A percentile compares a stretch with the other conserved stretches of the same genome.
phyloP scores from a whole-genome alignment of 2,329 filamentous ascomycete species.

The Furcasterigmium furcatum region DNA sequence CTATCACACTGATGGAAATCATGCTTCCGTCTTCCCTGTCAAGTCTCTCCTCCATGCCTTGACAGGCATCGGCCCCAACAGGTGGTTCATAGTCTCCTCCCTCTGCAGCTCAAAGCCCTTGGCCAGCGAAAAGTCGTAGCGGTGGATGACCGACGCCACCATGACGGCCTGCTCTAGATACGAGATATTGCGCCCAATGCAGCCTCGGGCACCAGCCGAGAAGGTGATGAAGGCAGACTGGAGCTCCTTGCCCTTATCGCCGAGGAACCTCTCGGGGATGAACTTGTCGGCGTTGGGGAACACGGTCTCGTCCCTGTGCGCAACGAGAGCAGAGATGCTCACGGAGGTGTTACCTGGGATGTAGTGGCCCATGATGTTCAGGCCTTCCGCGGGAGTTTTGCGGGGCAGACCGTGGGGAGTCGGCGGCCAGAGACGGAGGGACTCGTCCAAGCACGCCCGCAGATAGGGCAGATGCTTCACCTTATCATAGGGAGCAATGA shows the following conservation, averaged over 20 bases:
- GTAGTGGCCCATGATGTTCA: conserved; percentile 37
- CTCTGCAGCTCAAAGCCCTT: conserved; percentile 6
- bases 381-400: conserved; percentile 39
- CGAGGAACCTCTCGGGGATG: conserved; percentile 31
- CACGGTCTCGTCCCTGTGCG: conserved; percentile 4
- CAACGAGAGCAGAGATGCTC: conserved; percentile 29
- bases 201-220: conserved; percentile 16
- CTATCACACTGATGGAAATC: too few species aligned
- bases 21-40: too few species aligned
- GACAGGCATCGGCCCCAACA: conserved; percentile 9
- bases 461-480: conserved; percentile 49
- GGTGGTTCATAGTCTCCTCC: conserved; percentile 9
- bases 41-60: conserved; percentile 7
- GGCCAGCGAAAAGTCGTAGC: conserved; percentile 31
- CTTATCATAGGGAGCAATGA: conserved; percentile 45
- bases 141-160: conserved; percentile 36
- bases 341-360: conserved; percentile 41
- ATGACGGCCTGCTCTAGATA: conserved; percentile 43
- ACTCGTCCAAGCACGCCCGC: conserved; percentile 48
- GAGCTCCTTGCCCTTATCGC: conserved; percentile 31
- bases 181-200: conserved; percentile 26
- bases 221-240: conserved; percentile 36
- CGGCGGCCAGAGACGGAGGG: conserved; percentile 39
- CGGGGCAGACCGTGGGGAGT: conserved; percentile 38
- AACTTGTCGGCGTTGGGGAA: conserved; percentile 14